Evolutionary conservation across 2,329 filamentous ascomycete genomes (phyloP), one percentile per base, ranked within the genome.

Genomic region (Hypoxylon sp.): DNA sequence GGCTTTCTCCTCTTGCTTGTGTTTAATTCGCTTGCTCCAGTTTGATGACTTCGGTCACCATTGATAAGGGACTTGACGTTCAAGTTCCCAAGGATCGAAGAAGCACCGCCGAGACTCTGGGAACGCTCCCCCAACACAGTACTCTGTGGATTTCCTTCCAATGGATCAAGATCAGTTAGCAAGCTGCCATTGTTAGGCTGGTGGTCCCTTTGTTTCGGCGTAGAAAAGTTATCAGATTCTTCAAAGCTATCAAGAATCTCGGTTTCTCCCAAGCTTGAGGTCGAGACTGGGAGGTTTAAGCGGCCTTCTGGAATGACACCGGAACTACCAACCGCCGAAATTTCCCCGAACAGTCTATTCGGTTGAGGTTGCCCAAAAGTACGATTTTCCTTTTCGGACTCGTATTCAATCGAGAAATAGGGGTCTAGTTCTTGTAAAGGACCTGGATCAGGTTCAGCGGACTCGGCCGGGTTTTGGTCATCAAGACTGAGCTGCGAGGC

Each of bases 351-450:
- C 1, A 89, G 76, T 9, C 81, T 81, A 2, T 78, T 82, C 2
- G 76, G 78, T 4, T 78, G 79, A 11, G 74, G 72, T 45, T 77
- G 89, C 80, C 89, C 89, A 50, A 91, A 88, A 78, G 91, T 91
- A 53, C 88, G 86, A 6, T 93, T 94, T 77, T 94, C 92, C 74
- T 93, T 93, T 77, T 94, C 93, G 3, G 91, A 93, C 65, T 93
- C 91, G 70, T 92, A 93, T 68, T 80, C 80, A 71, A 80, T 78
- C 0, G 82, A 85, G 53, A 80, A 81, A 60, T 81, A 80, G 2
- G 83, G 75, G 9, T 80, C 65, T 58, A 75, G 75, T 23, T 79
- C 79, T 36, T 65, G 72, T n/a, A 75, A 46, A 52, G 70, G 69
- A 74, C 74, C 70, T 49, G 57, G 62, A 55, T 68, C 76, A 5